Percentiles rank a stretch among this genome's conserved stretches.
These are phyloP conservation scores for Ettlia oleoabundans DNA, from an alignment of 139 green algal genomes.

Conservation along the genomic window DNA sequence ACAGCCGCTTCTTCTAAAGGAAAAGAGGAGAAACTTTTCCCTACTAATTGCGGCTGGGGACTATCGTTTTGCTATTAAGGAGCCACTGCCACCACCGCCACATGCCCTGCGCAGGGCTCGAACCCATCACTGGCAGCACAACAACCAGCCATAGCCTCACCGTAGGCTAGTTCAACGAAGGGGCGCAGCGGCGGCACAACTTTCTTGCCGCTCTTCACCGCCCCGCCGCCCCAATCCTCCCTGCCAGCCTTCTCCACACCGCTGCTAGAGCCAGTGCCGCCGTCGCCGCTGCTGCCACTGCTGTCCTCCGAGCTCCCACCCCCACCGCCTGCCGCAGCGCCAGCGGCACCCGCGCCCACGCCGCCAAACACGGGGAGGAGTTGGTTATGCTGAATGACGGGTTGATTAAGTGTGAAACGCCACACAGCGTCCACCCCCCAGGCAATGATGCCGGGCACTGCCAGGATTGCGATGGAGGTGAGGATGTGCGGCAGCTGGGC, in stretches of 20 bases:
- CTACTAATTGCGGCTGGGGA: too few relatives aligned
- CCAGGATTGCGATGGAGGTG: constrained; percentile 51
- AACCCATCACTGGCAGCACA: neutral
- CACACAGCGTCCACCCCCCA: constrained; percentile 49
- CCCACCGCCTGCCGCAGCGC: neutral
- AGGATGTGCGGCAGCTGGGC: constrained; percentile 43
- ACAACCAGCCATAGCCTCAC: neutral
- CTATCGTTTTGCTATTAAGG: too few relatives aligned
- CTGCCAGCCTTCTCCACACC: too few relatives aligned
- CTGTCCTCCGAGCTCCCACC: neutral
- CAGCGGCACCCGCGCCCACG: neutral
- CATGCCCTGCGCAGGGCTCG: neutral
- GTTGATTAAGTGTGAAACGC: neutral
- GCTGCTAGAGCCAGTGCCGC: too few relatives aligned
- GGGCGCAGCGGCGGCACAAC: constrained; percentile 8
- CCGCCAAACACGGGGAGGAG: constrained; percentile 4
- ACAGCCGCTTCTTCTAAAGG: too few relatives aligned
- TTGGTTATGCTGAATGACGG: neutral
- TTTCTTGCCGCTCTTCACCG: neutral
- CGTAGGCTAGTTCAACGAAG: constrained; percentile 73
- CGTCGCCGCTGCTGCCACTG: neutral
- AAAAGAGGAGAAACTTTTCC: too few relatives aligned
- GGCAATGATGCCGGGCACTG: constrained; percentile 48
- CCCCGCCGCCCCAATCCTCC: too few relatives aligned
- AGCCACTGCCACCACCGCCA: neutral